Evolutionary conservation across 2,329 filamentous ascomycete species (phyloP).

Genomic region (Fusarium pilosicola): DNA sequence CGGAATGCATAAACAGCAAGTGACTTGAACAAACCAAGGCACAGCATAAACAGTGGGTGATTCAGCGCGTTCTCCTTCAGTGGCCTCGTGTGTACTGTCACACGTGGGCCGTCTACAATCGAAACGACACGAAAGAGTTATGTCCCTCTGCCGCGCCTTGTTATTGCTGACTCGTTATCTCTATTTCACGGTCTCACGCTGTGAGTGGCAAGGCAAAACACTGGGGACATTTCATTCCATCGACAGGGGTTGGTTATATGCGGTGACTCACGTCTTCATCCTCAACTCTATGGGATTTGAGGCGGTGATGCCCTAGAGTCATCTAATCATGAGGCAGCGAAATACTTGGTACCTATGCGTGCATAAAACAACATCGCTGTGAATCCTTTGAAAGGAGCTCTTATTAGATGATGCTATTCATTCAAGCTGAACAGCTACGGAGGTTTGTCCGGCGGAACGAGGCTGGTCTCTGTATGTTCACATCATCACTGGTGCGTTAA

Average conservation of each 20-base stretch:
- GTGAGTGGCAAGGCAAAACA: constrained; percentile 35
- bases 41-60: constrained; percentile 8
- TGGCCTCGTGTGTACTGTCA: constrained; percentile 32
- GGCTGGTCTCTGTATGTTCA: not conserved
- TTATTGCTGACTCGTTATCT: constrained; percentile 11
- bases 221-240: constrained; percentile 6
- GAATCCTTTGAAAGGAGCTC: not conserved
- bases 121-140: not conserved
- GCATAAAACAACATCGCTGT: not conserved
- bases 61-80: constrained; percentile 9
- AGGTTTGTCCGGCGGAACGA: not conserved
- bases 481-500: constrained; percentile 29
- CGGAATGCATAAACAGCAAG: not conserved
- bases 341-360: not conserved
- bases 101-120: constrained; percentile 23
- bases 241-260: constrained; percentile 21
- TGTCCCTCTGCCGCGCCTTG: constrained; percentile 14
- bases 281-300: not conserved
- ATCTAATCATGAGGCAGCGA: constrained; percentile 14
- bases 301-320: constrained; percentile 20
- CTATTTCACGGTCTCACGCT: constrained; percentile 21
- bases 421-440: not conserved
- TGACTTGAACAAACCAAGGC: constrained; percentile 28
- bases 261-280: constrained; percentile 29
- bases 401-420: constrained; percentile 12